phyloP scores from a whole-genome alignment of 2,329 filamentous ascomycete species.

The Exophiala xenobiotica region DNA sequence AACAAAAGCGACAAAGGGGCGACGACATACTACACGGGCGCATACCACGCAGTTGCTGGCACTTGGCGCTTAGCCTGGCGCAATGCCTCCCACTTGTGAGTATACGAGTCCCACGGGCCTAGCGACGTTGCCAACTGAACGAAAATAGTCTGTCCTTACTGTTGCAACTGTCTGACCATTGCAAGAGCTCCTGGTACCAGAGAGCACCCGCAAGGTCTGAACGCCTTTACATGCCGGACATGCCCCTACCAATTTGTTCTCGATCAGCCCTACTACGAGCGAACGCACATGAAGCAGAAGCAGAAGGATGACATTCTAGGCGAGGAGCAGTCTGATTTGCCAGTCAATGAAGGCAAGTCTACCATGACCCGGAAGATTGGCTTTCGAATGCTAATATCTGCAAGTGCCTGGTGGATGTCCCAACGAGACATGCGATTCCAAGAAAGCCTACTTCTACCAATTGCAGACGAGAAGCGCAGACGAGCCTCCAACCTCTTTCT shows the following conservation, averaged over 20 bases:
- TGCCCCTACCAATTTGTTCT: constrained; percentile 91
- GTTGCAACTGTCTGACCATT: constrained; percentile 51
- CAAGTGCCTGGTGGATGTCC: constrained; percentile 58
- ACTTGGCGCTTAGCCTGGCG: neutral
- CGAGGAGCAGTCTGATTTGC: constrained; percentile 30
- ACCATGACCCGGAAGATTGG: neutral
- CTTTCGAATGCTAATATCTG: neutral
- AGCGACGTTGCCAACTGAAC: constrained; percentile 4
- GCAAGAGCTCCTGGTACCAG: constrained; percentile 41
- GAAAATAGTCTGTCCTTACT: constrained; percentile 48
- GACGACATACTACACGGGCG: no score
- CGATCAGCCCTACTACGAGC: constrained; percentile 76
- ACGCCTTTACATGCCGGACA: constrained; percentile 91
- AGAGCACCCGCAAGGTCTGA: constrained; percentile 50
- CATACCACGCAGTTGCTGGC: no score
- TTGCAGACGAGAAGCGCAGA: constrained; percentile 97
- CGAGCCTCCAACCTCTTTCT: constrained; percentile 97
- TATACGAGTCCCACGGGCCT: neutral
- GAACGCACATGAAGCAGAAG: constrained; percentile 75
- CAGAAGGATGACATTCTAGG: constrained; percentile 89
- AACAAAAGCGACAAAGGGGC: neutral
- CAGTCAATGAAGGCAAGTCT: constrained; percentile 28
- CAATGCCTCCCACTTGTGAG: constrained; percentile 43
- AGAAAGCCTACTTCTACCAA: constrained; percentile 90
- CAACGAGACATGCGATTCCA: constrained; percentile 74